Evolutionary conservation across 1,284 basidiomycete species (phyloP), one percentile per base, ranked within the genome.

Genomic region (Ceratobasidium sp.): DNA sequence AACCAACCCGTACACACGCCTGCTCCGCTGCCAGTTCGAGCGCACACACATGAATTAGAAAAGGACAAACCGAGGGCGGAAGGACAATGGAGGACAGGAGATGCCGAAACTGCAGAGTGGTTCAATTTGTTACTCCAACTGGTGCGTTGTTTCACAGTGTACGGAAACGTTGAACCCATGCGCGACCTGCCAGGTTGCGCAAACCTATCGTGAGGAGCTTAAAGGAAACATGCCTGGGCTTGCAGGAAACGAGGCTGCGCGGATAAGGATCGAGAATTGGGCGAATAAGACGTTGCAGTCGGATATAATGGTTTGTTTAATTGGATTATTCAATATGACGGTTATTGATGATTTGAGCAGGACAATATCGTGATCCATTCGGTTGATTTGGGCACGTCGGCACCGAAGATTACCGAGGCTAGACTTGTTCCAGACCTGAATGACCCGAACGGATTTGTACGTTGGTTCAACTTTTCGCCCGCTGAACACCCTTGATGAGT

Each of bases 321-420:
- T 13, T 43, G 38, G 13, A 47, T 7, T 29, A 7, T 32, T 15
- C 13, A 7, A 31, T 47, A 29, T 65, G 15, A 25, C 8, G 47
- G 22, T 3, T 15, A 47, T 34, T 45, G 15, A 56, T 29, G 15
- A 50, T 22, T 29, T 35, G 22, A 57, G n/a, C 69, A 92, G 91
- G 90, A 91, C 73, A 82, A 87, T 72, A 90, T 93, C 70, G 86
- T 85, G 64, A 82, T 93, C 15, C 89, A 91, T 74, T 86, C 90
- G 1, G 85, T 93, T 6, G 84, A 91, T 74, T 80, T 92, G 49
- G 91, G 91, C 8, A 79, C 81, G 8, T 86, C 87, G 7, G 90
- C 90, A 0, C 91, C 91, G 13, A 82, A 80, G 25, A 74, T 93
- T 27, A 84, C 81, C 62, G 84, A 86, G 74, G 87, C 88, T 13